Conservation (phyloP, 345 rosid genomes). For the Raphanus sativus region DNA sequence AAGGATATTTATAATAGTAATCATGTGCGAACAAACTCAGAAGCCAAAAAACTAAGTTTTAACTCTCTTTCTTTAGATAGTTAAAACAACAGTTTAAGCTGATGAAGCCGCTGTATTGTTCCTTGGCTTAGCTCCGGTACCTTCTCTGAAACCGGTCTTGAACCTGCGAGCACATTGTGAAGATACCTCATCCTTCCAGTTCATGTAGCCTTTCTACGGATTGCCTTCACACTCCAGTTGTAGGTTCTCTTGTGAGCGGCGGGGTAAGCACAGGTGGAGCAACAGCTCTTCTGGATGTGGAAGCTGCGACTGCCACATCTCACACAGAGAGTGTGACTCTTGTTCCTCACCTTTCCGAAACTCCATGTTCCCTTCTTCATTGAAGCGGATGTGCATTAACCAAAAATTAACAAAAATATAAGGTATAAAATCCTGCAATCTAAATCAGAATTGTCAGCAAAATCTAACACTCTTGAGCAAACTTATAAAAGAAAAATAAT, state of each 20-base stretch:
- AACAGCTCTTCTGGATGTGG: too few species aligned
- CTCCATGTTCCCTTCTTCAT: constrained; percentile 74
- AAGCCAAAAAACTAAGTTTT: background rate
- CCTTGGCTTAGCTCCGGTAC: constrained; percentile 51
- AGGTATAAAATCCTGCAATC: constrained; percentile 21
- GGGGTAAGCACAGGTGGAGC: background rate
- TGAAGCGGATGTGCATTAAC: constrained; percentile 15
- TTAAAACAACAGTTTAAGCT: too few species aligned
- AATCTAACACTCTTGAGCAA: background rate
- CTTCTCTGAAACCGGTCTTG: constrained; percentile 63
- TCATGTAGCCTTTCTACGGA: background rate
- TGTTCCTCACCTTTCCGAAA: constrained; percentile 78
- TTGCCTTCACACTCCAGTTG: background rate
- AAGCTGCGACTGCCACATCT: constrained; percentile 23
- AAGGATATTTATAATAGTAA: background rate
- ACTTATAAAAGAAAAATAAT: background rate
- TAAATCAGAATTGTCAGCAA: background rate
- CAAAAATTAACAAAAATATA: too few species aligned
- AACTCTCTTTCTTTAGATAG: background rate
- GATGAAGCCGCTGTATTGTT: too few species aligned
- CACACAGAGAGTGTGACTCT: constrained; percentile 76
- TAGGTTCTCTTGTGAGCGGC: background rate
- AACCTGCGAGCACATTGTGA: too few species aligned
- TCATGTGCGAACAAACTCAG: background rate
- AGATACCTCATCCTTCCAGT: too few species aligned